Evolutionary conservation across 2,329 filamentous ascomycete genomes (phyloP), one percentile per base, ranked within the genome.

Genomic region (Epichloe sp.): DNA sequence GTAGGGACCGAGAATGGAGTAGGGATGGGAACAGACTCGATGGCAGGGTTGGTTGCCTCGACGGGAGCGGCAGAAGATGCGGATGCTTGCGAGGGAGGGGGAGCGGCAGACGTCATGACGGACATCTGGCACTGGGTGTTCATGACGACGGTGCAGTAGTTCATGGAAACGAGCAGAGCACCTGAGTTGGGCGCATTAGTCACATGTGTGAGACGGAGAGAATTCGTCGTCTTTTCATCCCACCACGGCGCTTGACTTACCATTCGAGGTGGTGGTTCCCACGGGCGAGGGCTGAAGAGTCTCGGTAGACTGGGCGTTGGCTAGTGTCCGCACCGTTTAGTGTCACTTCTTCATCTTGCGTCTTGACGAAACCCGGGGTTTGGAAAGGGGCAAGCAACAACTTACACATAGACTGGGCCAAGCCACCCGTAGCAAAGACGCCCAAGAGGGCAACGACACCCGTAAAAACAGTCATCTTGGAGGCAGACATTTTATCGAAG

Each of bases 61-160:
- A 50, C 53, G 48, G 53, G 38, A n/a, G 35, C 51, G 37, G 55
- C 57, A 48, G 47, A 51, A 31, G 59, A 57, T 14, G 59, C 56
- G 41, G 57, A 49, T 44, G 50, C 50, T 47, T 53, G 59, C 19
- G 61, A 55, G 40, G 38, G 54, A 46, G 48, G 56, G 57, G 23
- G 54, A 52, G 51, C 49, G 53, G 43, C 58, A 53, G 45, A 57
- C 31, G 58, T 65, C 26, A 64, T 63, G 47, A 62, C 56, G 46
- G 60, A 58, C 45, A 62, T 53, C 35, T 59, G 54, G 58, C 68
- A 70, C 49, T 60, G 55, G 35, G 66, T 69, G 51, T 60, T 61
- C 31, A 65, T 59, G 31, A 66, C 55, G 47, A 69, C 53, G 54
- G 60, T 62, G 61, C 68, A 70, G 50, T 65, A 55, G 57, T 67